Percentiles rank a stretch among this genome's conserved stretches.
phyloP scores from a whole-genome alignment of 2,329 filamentous ascomycete genomes.

The Claviceps africana region DNA sequence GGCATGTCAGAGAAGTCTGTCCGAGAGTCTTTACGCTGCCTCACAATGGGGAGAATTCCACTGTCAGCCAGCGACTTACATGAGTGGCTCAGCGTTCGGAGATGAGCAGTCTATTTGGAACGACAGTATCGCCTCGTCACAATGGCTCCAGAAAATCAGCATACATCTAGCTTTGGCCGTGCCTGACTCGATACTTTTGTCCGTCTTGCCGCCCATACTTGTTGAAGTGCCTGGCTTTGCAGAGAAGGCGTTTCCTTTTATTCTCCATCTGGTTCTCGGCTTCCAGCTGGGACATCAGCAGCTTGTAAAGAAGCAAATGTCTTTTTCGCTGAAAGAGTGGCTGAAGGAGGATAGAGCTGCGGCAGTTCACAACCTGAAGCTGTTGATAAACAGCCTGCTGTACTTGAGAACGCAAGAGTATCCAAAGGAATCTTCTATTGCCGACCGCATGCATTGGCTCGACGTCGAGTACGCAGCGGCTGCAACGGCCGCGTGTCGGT shows the following conservation, averaged over 20 bases:
- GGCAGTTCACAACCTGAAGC: conserved; percentile 49
- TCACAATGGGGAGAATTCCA: conserved; percentile 44
- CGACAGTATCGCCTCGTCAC: conserved; percentile 26
- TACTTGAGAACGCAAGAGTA: conserved; percentile 75
- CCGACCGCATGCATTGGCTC: conserved; percentile 72
- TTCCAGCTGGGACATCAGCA: conserved; percentile 51
- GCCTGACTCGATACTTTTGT: conserved; percentile 52
- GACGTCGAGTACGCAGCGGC: conserved; percentile 63
- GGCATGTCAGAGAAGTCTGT: conserved; percentile 37
- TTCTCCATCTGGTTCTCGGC: conserved; percentile 68
- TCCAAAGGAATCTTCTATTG: conserved; percentile 62
- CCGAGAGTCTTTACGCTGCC: conserved; percentile 35
- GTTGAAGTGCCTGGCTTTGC: conserved; percentile 54
- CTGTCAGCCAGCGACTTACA: conserved; percentile 38
- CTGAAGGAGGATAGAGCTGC: conserved; percentile 29
- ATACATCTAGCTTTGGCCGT: conserved; percentile 46
- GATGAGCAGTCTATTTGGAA: conserved; percentile 17
- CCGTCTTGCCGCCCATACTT: conserved; percentile 53
- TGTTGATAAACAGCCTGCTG: conserved; percentile 65
- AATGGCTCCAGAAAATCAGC: conserved; percentile 51
- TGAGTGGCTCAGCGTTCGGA: not conserved
- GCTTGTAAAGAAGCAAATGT: conserved; percentile 47
- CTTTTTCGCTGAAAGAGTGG: conserved; percentile 49
- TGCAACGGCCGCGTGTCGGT: conserved; percentile 57
- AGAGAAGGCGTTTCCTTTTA: conserved; percentile 62